Base-by-base conservation (phyloP, 1,284 basidiomycete species). In the Hemileia vastatrix region DNA sequence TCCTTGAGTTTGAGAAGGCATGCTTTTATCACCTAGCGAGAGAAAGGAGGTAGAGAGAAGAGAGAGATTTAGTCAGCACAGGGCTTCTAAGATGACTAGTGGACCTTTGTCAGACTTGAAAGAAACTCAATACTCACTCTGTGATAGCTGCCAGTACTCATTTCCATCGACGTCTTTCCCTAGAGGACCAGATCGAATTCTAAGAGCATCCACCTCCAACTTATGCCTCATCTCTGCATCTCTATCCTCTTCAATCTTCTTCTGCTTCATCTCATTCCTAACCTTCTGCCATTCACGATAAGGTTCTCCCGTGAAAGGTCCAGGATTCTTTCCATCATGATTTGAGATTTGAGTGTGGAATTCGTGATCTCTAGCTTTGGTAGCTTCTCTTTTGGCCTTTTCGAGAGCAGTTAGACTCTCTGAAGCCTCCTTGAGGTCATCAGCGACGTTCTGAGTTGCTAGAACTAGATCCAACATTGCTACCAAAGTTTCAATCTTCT, bases 91-190 rank as follows among this genome's bases (percentile, higher is more conserved):
- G n/a, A n/a, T n/a, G n/a, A n/a, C n/a, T n/a, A n/a, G n/a, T 27
- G 27, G 27, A 27, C 27, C 27, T 27, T 27, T 27, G 36, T 40
- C 36, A 40, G 36, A 9, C 8, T 9, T 9, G 15, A 40, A 40
- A 15, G 36, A 40, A 40, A 40, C 36, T 40, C 11, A 40, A 18
- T 24, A 51, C 31, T 24, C 32, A 43, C 32, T 47, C 9, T 55
- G 58, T 36, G 61, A 55, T 18, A 67, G 53, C 32, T 67, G 66
- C 66, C 66, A 67, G 48, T 66, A 67, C 54, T 56, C 57, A 31
- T 57, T 57, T 2, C 66, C 66, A 11, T 61, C 53, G 9, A 53
- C 33, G 56, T 67, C 66, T 24, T 51, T 44, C 21, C 66, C 66
- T 40, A 67, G 48, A 9, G 66, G 64, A 1, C 66, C 66, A 18